Conservation (phyloP, 345 rosid genomes). For the Gossypium stocksii region DNA sequence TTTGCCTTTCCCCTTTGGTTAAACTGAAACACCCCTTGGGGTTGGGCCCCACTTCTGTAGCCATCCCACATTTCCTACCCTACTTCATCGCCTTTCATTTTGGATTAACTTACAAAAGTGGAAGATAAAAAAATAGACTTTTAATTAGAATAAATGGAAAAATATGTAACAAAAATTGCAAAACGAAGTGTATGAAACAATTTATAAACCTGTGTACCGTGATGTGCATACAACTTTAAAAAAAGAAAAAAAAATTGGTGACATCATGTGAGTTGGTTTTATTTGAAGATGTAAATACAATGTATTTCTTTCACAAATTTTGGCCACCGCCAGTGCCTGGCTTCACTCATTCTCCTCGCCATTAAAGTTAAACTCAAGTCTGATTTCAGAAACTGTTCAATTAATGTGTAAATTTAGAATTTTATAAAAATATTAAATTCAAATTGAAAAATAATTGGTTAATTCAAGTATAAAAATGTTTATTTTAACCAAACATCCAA, state of each 20-base stretch:
- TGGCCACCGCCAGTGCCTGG: not conserved
- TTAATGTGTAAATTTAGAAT: too few relatives aligned
- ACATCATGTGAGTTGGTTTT: not conserved
- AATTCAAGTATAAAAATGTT: too few relatives aligned
- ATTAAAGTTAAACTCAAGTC: too few relatives aligned
- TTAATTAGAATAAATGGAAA: too few relatives aligned
- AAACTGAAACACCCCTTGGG: not conserved
- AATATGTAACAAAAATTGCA: too few relatives aligned
- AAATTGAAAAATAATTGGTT: too few relatives aligned
- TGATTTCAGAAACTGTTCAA: too few relatives aligned
- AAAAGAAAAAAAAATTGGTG: not conserved
- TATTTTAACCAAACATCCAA: too few relatives aligned
- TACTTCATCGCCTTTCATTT: not conserved
- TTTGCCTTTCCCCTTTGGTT: not conserved
- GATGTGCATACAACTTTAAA: not conserved
- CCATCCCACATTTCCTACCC: too few relatives aligned
- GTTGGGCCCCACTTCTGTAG: not conserved
- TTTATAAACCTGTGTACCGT: not conserved
- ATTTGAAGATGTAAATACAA: not conserved
- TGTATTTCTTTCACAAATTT: not conserved
- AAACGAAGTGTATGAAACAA: not conserved
- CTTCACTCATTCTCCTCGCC: too few relatives aligned
- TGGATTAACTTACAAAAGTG: not conserved
- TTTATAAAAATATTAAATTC: too few relatives aligned
- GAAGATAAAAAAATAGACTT: too few relatives aligned